Conservation (phyloP, 441 rosid genomes). For the Gossypium laxum region DNA sequence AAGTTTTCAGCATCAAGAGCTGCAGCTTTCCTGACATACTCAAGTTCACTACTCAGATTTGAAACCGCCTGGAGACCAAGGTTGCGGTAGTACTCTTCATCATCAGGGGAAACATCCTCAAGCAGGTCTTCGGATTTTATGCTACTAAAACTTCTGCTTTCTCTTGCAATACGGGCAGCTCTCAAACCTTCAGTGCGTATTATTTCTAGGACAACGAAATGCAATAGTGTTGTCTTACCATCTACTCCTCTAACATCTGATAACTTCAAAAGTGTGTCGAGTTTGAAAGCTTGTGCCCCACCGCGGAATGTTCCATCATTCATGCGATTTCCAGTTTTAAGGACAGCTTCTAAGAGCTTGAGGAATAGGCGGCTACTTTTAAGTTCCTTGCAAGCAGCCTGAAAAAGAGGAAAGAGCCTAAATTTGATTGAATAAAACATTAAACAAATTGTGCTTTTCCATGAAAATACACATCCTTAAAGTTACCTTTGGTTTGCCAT, state of each 20-base stretch:
- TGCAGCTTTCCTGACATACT: slow-evolving; percentile 78
- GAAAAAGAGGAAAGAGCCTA: slow-evolving; percentile 19
- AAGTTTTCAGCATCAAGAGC: slow-evolving; percentile 65
- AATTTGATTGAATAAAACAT: slow-evolving; percentile 11
- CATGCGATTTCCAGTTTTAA: slow-evolving; percentile 97
- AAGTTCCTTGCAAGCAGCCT: slow-evolving; percentile 86
- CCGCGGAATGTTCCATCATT: slow-evolving; percentile 96
- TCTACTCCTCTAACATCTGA: slow-evolving; percentile 88
- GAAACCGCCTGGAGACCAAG: slow-evolving; percentile 86
- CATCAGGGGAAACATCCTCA: slow-evolving; percentile 47
- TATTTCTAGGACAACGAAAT: slow-evolving; percentile 92
- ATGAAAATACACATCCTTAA: not conserved
- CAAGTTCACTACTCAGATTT: slow-evolving; percentile 59
- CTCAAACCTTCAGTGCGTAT: slow-evolving; percentile 78
- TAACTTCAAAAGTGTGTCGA: slow-evolving; percentile 87
- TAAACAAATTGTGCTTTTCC: not conserved
- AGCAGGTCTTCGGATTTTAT: slow-evolving; percentile 61
- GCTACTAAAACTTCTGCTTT: slow-evolving; percentile 56
- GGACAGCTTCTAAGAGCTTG: slow-evolving; percentile 94
- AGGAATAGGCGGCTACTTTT: slow-evolving; percentile 71
- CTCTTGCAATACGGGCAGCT: slow-evolving; percentile 60
- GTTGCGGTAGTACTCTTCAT: slow-evolving; percentile 47
- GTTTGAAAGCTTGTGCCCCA: slow-evolving; percentile 93
- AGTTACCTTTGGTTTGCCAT: not conserved
- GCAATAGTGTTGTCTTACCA: slow-evolving; percentile 96